phyloP scores from a whole-genome alignment of 192 early-diverging fungal species.

The Coemansia sp. region DNA sequence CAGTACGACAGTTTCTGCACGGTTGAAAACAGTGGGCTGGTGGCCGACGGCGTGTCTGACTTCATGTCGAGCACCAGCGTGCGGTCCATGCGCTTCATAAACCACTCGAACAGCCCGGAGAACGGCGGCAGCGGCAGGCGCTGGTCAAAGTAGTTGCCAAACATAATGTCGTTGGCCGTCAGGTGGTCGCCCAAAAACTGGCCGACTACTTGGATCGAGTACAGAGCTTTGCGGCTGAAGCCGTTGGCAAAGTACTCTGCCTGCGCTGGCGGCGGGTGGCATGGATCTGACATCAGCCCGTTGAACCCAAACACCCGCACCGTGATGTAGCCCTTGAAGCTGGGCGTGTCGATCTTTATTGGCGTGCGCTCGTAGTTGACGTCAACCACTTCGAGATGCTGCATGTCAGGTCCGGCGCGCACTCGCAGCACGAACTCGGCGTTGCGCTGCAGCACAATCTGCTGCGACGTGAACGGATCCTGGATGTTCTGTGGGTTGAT shows the following conservation, averaged over 20 bases:
- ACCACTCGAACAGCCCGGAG: slow-evolving; percentile 54
- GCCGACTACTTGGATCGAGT: slow-evolving; percentile 54
- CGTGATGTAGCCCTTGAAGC: slow-evolving; percentile 52
- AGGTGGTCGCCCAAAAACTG: slow-evolving; percentile 36
- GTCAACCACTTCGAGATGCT: slow-evolving; percentile 43
- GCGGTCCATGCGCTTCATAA: slow-evolving; percentile 56
- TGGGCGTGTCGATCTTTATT: slow-evolving; percentile 39
- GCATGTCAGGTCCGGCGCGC: slow-evolving; percentile 47
- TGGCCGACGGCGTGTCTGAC: slow-evolving; percentile 51
- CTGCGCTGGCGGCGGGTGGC: slow-evolving; percentile 49
- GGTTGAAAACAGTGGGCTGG: slow-evolving; percentile 48
- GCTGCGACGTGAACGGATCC: slow-evolving; percentile 51
- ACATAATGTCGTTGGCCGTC: slow-evolving; percentile 54
- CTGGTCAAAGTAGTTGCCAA: slow-evolving; percentile 56
- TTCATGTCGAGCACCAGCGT: slow-evolving; percentile 53
- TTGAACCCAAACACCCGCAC: slow-evolving; percentile 54
- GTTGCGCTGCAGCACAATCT: slow-evolving; percentile 48
- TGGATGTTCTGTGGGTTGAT: slow-evolving; percentile 43
- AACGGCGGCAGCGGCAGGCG: slow-evolving; percentile 52
- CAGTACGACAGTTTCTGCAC: slow-evolving; percentile 55
- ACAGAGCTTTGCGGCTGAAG: slow-evolving; percentile 53
- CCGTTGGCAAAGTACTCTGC: slow-evolving; percentile 52
- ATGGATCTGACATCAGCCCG: slow-evolving; percentile 52
- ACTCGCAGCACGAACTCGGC: slow-evolving; percentile 53
- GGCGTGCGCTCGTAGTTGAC: slow-evolving; percentile 56